phyloP scores from a whole-genome alignment of 805 yeast species.

The Teunomyces funiuensis region DNA sequence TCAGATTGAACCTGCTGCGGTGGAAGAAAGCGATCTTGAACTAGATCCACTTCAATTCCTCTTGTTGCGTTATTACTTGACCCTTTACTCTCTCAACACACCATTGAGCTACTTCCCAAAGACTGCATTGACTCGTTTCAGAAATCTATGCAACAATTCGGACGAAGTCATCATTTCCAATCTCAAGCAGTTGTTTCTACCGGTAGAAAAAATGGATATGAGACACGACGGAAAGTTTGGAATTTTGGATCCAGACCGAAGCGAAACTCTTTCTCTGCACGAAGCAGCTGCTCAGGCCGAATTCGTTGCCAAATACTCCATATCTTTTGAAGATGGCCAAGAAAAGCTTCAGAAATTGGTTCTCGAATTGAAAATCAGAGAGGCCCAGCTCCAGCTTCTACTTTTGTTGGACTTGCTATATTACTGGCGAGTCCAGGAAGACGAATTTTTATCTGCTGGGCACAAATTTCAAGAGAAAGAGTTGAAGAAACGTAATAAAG shows the following conservation, averaged over 20 bases:
- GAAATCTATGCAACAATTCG: slow-evolving; percentile 38
- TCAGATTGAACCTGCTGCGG: slow-evolving; percentile 11
- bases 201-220: slow-evolving; percentile 40
- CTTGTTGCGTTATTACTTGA: slow-evolving; percentile 33
- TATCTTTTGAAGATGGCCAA: slow-evolving; percentile 18
- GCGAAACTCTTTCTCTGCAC: neutral
- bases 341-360: slow-evolving; percentile 28
- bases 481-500: slow-evolving; percentile 18
- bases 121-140: slow-evolving; percentile 48
- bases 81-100: slow-evolving; percentile 38
- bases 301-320: slow-evolving; percentile 19
- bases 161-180: slow-evolving; percentile 16
- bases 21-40: neutral
- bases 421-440: slow-evolving; percentile 34
- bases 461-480: slow-evolving; percentile 30
- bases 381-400: slow-evolving; percentile 55
- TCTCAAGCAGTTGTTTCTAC: slow-evolving; percentile 30
- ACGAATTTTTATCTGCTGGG: slow-evolving; percentile 26
- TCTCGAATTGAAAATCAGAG: slow-evolving; percentile 49
- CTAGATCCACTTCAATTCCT: slow-evolving; percentile 31
- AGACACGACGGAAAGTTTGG: slow-evolving; percentile 40
- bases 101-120: slow-evolving; percentile 48
- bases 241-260: slow-evolving; percentile 13
- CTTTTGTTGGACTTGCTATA: slow-evolving; percentile 46
- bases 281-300: slow-evolving; percentile 26